Evolutionary conservation across 306 rosid genomes (phyloP), one percentile per base, ranked within the genome.

Genomic region (Glycine latifolia): DNA sequence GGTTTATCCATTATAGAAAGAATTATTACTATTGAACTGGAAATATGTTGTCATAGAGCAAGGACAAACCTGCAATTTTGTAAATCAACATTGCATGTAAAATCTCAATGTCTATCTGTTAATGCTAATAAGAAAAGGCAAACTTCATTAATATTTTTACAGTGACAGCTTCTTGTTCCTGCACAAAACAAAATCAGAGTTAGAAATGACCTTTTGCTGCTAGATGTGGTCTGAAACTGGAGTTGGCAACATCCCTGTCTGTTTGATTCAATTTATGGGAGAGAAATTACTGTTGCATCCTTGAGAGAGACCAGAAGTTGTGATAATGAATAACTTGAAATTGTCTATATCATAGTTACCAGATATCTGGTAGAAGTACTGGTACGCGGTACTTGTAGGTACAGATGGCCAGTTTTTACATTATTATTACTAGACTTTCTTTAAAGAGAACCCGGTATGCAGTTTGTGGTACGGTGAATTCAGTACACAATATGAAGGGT

Each of bases 141-240:
- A 49, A 82, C 46, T 10, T 11, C 35, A 44, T 58, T 39, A 82
- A 77, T 94, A 66, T 89, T 79, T 89, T 87, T 39, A 75, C 75
- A 26, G 4, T 81, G 16, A 68, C 83, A 52, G 15, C 63, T 11
- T 61, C n/a, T 68, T 84, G 80, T 61, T 71, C 89, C 92, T 90
- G 80, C 86, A 85, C 61, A 67, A 65, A 81, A 75, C 71, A 69
- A 44, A 67, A 16, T 26, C 41, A 0, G 35, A 10, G 78, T 62
- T 71, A 46, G 37, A 72, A 76, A 71, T 43, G 43, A 66, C 13
- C 49, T 48, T 17, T 12, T 33, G 70, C 70, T 53, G 70, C 75
- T 43, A 63, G 48, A 74, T 73, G 59, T 44, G 13, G 33, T 54
- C 60, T 52, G 79, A 52, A 54, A 54, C 53, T 65, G 70, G 69